Percentiles rank a stretch among this genome's conserved stretches.
These are phyloP conservation scores for Cyclostephanos invisitatus DNA, from an alignment of 108 stramenopile species.

Conservation along the genomic window DNA sequence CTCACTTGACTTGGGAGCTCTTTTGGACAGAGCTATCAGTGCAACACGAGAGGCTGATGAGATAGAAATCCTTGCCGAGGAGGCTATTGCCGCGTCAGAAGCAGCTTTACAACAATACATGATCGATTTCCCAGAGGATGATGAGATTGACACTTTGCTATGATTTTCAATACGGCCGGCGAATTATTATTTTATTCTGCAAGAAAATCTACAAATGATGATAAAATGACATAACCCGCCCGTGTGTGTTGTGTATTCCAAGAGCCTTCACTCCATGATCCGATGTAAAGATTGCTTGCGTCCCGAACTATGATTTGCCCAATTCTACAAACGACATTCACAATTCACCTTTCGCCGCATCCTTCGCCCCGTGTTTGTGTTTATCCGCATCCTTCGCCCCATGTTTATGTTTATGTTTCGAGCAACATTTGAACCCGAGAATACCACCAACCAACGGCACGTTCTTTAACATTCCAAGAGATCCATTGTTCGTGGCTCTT, in stretches of 20 bases:
- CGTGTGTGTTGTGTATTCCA: neutral
- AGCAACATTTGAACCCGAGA: conserved; percentile 36
- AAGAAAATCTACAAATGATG: neutral
- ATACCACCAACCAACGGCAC: conserved; percentile 41
- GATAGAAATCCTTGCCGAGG: conserved; percentile 56
- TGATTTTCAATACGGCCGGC: neutral
- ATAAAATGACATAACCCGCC: neutral
- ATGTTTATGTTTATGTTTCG: conserved; percentile 2
- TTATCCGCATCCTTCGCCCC: neutral
- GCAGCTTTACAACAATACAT: conserved; percentile 56
- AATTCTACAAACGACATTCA: neutral
- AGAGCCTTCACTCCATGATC: neutral
- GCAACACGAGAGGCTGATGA: conserved; percentile 56
- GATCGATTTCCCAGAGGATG: conserved; percentile 59
- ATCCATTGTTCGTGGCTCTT: conserved; percentile 41
- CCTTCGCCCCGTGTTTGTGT: neutral
- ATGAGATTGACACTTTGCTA: neutral
- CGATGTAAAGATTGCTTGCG: neutral
- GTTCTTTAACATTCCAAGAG: conserved; percentile 30
- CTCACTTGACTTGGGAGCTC: conserved; percentile 48
- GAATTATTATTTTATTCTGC: neutral
- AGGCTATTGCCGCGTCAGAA: conserved; percentile 53
- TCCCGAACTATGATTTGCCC: neutral
- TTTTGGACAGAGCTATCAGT: conserved; percentile 40
- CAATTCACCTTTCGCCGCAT: neutral